These are phyloP conservation scores for Pythium vanterpoolii DNA, from an alignment of 352 stramenopile species.

Conservation along the genomic window DNA sequence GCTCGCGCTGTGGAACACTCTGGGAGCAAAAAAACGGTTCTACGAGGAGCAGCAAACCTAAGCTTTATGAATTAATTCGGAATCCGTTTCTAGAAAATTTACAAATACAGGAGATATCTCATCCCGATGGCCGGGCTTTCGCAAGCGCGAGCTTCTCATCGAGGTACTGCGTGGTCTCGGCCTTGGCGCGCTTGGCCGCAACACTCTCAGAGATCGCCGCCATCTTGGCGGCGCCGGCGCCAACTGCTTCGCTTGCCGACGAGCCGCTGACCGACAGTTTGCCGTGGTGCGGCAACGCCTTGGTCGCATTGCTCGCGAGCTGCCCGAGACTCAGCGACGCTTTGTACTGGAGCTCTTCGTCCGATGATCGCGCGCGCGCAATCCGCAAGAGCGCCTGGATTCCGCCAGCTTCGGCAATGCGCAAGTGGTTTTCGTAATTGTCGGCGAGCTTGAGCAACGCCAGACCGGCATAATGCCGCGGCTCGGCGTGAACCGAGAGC, in stretches of 20 bases:
- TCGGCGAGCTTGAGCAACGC: slow-evolving; percentile 97
- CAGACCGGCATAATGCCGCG: slow-evolving; percentile 93
- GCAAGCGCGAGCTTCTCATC: slow-evolving; percentile 31
- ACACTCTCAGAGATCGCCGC: slow-evolving; percentile 67
- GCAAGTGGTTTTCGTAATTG: slow-evolving; percentile 97
- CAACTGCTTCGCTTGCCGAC: slow-evolving; percentile 45
- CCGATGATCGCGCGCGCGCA: slow-evolving; percentile 83
- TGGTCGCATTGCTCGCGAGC: slow-evolving; percentile 89
- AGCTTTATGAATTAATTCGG: neutral
- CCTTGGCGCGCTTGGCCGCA: slow-evolving; percentile 56
- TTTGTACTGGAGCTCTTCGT: slow-evolving; percentile 96
- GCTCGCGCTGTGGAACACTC: too few species aligned
- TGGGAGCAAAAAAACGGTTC: neutral
- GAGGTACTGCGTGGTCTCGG: slow-evolving; percentile 77
- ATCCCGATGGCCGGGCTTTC: neutral
- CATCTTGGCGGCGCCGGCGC: slow-evolving; percentile 75
- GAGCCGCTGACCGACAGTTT: slow-evolving; percentile 31
- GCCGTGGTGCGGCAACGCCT: slow-evolving; percentile 66
- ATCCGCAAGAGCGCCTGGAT: slow-evolving; percentile 95
- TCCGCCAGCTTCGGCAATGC: slow-evolving; percentile 93
- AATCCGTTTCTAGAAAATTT: neutral
- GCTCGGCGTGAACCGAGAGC: slow-evolving; percentile 92
- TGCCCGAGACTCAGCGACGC: slow-evolving; percentile 91
- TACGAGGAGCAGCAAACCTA: neutral
- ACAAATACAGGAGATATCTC: neutral